These are phyloP conservation scores for Stipa capillata DNA, from an alignment of 176 grass and related monocot genomes.

Conservation along the genomic window DNA sequence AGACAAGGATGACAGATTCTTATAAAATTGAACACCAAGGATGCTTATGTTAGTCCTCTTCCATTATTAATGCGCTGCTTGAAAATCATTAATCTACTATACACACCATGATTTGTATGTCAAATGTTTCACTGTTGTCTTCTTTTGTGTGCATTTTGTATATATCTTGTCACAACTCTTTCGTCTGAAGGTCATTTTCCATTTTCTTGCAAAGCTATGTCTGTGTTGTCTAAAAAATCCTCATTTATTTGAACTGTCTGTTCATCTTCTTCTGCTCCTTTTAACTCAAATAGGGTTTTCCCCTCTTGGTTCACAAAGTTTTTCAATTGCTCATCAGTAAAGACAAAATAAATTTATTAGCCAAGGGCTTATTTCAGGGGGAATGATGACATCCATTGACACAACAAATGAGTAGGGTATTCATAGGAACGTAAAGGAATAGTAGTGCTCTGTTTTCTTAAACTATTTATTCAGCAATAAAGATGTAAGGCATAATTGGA, in stretches of 20 bases:
- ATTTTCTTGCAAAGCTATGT: neutral
- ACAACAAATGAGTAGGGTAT: neutral
- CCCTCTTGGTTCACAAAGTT: neutral
- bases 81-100: neutral
- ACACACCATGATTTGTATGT: neutral
- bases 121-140: neutral
- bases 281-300: neutral
- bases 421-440: neutral
- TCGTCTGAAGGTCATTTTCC: neutral
- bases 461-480: neutral
- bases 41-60: neutral
- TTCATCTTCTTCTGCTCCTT: neutral
- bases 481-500: neutral
- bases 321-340: neutral
- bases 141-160: neutral
- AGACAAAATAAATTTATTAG: neutral
- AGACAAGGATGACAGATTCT: slow-evolving; percentile 1
- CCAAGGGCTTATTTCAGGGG: neutral
- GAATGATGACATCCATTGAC: neutral
- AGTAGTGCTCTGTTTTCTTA: neutral
- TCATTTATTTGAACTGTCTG: neutral
- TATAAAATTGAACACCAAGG: neutral
- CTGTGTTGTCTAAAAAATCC: neutral
- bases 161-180: neutral
- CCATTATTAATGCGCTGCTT: neutral